Evolutionary conservation across 2,329 filamentous ascomycete genomes (phyloP).

Genomic region (Cercospora berteroae): DNA sequence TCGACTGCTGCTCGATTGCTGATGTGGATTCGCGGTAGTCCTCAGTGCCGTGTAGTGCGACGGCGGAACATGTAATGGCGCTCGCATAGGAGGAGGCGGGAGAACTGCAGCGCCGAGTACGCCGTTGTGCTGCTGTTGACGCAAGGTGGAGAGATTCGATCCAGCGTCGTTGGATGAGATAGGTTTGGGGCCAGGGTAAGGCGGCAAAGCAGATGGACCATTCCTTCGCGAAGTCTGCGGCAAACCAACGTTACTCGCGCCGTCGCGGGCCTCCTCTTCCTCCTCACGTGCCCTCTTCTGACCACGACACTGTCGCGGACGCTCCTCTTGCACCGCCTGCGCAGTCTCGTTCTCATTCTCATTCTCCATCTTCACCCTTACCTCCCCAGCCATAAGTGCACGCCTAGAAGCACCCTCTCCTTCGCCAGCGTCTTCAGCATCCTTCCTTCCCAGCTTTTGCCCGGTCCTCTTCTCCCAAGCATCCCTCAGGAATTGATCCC

Average conservation of each 20-base stretch:
- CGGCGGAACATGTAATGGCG: background rate
- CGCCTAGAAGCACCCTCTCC: background rate
- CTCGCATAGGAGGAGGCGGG: background rate
- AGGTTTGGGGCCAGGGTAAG: background rate
- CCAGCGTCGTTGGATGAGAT: background rate
- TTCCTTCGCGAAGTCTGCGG: background rate
- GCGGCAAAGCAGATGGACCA: background rate
- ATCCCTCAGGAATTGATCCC: background rate
- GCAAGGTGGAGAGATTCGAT: background rate
- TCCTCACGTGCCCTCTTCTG: background rate
- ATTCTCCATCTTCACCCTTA: background rate
- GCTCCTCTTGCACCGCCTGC: background rate
- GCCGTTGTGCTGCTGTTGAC: background rate
- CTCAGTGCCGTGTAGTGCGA: background rate
- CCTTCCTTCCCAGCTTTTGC: background rate
- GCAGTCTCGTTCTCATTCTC: background rate
- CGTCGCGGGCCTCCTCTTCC: background rate
- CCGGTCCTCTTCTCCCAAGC: background rate
- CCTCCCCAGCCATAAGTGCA: background rate
- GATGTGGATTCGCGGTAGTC: background rate
- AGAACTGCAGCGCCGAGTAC: background rate
- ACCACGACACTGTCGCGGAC: background rate
- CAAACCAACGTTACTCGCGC: background rate
- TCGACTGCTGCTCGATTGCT: background rate
- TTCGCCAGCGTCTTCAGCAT: background rate